Percentiles rank a stretch among this genome's conserved stretches.
phyloP scores from a whole-genome alignment of 176 grass and related monocot species.

The Zoysia pacifica region DNA sequence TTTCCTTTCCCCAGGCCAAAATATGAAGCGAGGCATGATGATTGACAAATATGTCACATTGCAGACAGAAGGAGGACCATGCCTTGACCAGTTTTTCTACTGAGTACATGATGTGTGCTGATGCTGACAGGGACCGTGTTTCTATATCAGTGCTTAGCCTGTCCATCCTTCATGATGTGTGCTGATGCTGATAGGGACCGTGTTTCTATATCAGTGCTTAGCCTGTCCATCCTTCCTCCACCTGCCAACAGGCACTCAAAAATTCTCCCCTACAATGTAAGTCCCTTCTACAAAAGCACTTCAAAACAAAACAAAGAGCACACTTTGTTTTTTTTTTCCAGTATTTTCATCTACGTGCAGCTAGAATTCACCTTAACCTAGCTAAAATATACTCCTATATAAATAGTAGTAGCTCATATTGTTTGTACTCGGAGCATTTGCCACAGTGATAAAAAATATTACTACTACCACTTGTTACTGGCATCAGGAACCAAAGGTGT shows the following conservation, averaged over 20 bases:
- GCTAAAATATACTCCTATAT: no score
- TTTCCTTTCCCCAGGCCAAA: not conserved
- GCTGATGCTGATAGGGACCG: slow-evolving; percentile 31
- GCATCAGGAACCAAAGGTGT: not conserved
- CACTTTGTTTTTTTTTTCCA: not conserved
- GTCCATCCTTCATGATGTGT: slow-evolving; percentile 35
- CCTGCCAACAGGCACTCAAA: not conserved
- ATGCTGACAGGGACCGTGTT: slow-evolving; percentile 14
- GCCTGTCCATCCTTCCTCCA: slow-evolving; percentile 5
- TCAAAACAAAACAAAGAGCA: not conserved
- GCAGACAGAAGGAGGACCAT: not conserved
- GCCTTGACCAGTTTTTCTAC: slow-evolving; percentile 20
- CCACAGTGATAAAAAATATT: not conserved
- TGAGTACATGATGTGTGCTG: slow-evolving; percentile 20
- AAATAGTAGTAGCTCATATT: no score
- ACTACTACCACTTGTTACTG: not conserved
- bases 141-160: slow-evolving; percentile 2
- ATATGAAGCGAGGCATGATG: not conserved
- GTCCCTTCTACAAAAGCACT: not conserved
- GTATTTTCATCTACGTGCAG: not conserved
- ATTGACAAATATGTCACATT: not conserved
- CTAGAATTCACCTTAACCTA: not conserved
- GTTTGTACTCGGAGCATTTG: not conserved
- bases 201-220: slow-evolving; percentile 10
- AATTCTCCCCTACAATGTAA: not conserved